Conservation (phyloP, 2,329 filamentous ascomycete species). For the Coniochaeta sp. region DNA sequence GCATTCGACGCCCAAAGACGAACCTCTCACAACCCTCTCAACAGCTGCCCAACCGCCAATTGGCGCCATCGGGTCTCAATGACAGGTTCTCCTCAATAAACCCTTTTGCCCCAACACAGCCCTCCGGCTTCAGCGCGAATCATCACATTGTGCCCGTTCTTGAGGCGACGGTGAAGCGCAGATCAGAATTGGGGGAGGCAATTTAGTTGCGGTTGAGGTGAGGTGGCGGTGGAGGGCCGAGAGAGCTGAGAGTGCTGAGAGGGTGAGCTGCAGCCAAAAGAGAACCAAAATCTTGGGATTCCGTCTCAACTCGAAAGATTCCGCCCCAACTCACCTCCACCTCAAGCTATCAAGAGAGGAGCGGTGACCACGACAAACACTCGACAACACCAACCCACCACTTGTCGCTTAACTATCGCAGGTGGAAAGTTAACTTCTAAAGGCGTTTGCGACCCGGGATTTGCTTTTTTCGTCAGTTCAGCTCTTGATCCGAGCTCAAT, state of each 20-base stretch:
- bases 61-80: not conserved
- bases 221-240: not conserved
- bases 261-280: not conserved
- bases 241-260: not conserved
- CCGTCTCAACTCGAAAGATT: not conserved
- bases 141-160: not conserved
- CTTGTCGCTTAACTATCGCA: not conserved
- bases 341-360: not conserved
- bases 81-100: not conserved
- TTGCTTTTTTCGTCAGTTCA: not conserved
- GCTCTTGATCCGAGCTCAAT: constrained; percentile 1
- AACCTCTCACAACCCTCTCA: not conserved
- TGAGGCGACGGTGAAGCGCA: not conserved
- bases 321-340: constrained; percentile 2
- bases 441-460: not conserved
- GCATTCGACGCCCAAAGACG: not conserved
- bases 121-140: not conserved
- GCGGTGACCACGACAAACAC: not conserved
- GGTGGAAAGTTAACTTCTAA: not conserved
- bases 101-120: not conserved
- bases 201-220: not conserved
- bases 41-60: not conserved
- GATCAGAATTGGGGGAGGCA: not conserved
- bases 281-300: no score
- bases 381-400: not conserved